A percentile compares a stretch with the other conserved stretches of the same genome.
These are phyloP conservation scores for Xylaria palmicola DNA, from an alignment of 495 filamentous ascomycete species.

Conservation along the genomic window DNA sequence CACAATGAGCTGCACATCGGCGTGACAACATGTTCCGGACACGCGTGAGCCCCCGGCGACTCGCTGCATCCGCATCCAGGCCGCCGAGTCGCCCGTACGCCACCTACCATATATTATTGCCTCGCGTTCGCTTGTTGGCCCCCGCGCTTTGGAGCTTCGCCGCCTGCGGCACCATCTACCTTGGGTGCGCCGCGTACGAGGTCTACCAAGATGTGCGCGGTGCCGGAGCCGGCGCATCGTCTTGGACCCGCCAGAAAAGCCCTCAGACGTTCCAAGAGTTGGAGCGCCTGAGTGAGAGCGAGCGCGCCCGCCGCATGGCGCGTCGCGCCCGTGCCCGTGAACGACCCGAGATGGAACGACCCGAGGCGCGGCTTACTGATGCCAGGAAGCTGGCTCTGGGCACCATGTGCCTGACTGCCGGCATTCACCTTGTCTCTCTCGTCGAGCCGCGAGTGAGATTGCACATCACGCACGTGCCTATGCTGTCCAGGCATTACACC, in stretches of 20 bases:
- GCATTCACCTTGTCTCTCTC: constrained; percentile 9
- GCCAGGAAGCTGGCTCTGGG: constrained; percentile 12
- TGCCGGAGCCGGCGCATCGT: constrained; percentile 6
- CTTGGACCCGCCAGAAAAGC: not conserved
- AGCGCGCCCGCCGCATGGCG: not conserved
- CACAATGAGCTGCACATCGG: no score
- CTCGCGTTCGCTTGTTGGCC: constrained; percentile 22
- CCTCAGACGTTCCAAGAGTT: constrained; percentile 22
- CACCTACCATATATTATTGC: not conserved
- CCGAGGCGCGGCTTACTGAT: no score
- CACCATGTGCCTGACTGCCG: constrained; percentile 17
- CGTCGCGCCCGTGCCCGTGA: not conserved
- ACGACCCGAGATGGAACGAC: not conserved
- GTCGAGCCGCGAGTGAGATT: not conserved
- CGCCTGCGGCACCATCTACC: constrained; percentile 24
- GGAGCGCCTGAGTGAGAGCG: constrained; percentile 10
- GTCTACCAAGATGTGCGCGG: constrained; percentile 24
- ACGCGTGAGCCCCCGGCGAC: not conserved
- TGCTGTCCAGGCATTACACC: constrained; percentile 21
- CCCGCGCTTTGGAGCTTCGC: constrained; percentile 29
- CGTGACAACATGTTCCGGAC: constrained; percentile 9
- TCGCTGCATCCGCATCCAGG: not conserved
- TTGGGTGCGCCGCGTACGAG: constrained; percentile 30
- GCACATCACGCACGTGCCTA: constrained; percentile 21
- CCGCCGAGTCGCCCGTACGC: not conserved